Evolutionary conservation across 371 early-diverging fungal genomes (phyloP).

Genomic region (Lichtheimia ornata): DNA sequence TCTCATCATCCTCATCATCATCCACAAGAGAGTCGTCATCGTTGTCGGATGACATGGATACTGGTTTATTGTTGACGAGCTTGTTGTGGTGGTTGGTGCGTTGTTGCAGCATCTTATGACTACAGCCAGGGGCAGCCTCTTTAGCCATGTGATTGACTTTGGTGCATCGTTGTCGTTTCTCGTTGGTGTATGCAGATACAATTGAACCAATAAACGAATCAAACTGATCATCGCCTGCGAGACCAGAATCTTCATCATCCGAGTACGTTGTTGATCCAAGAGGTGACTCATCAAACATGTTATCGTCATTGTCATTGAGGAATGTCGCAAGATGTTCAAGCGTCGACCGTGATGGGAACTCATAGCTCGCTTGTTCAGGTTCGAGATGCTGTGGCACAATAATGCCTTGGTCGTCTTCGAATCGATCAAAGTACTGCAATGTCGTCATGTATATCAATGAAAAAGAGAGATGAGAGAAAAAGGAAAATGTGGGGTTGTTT

Average conservation of each 20-base stretch:
- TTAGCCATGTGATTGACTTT: background rate
- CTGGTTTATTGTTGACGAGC: too few species aligned
- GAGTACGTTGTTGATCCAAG: constrained; percentile 33
- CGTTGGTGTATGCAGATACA: constrained; percentile 3
- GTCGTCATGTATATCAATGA: background rate
- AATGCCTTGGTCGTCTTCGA: constrained; percentile 9
- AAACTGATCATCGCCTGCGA: constrained; percentile 13
- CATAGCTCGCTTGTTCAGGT: constrained; percentile 38
- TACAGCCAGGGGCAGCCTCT: too few species aligned
- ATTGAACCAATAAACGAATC: constrained; percentile 8
- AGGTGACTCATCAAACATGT: constrained; percentile 42
- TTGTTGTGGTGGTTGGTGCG: too few species aligned
- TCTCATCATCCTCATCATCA: constrained; percentile 3
- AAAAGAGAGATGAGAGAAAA: constrained; percentile 9
- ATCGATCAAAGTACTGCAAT: constrained; percentile 1
- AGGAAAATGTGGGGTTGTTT: constrained; percentile 10
- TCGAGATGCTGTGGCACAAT: constrained; percentile 41
- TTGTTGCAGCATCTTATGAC: too few species aligned
- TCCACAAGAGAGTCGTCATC: constrained; percentile 3
- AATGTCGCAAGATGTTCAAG: constrained; percentile 30
- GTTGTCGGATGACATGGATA: background rate
- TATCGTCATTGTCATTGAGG: constrained; percentile 23
- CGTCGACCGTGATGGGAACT: constrained; percentile 43
- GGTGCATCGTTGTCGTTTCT: background rate
- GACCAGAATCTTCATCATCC: constrained; percentile 2